A percentile compares a stretch with the other conserved stretches of the same genome.
Evolutionary conservation across 345 rosid species (phyloP).

Genomic region (Bruguiera parviflora): DNA sequence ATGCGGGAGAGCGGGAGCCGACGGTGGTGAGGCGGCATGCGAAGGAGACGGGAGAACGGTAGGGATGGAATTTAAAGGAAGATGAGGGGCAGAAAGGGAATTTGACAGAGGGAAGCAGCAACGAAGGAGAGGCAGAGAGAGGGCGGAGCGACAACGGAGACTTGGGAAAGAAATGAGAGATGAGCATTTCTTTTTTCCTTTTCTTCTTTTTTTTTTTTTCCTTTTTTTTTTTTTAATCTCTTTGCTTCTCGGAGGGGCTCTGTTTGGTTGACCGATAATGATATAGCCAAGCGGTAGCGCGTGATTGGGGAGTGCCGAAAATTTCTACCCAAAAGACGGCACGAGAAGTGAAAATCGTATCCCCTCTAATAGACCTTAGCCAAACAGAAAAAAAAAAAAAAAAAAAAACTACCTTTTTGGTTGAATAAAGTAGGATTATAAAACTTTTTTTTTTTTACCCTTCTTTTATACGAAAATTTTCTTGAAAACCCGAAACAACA

Average conservation of each 20-base stretch:
- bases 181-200: background rate
- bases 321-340: no score
- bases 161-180: slow-evolving; percentile 36
- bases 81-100: slow-evolving; percentile 30
- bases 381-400: no score
- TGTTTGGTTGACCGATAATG: no score
- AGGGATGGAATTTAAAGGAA: slow-evolving; percentile 22
- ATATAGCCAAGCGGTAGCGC: no score
- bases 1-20: background rate
- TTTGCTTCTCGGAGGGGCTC: background rate
- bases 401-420: no score
- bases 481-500: no score
- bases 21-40: slow-evolving; percentile 36
- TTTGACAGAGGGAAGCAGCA: slow-evolving; percentile 5
- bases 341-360: no score
- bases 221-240: background rate
- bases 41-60: slow-evolving; percentile 18
- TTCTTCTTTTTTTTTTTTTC: background rate
- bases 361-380: no score
- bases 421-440: no score
- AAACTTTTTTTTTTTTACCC: no score
- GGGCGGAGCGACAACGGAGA: slow-evolving; percentile 25
- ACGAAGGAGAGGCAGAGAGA: slow-evolving; percentile 27
- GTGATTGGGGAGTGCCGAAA: no score
- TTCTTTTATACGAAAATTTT: no score